Conservation (phyloP, 1,139 yeast species). For the Saccharomyces pastorianus region DNA sequence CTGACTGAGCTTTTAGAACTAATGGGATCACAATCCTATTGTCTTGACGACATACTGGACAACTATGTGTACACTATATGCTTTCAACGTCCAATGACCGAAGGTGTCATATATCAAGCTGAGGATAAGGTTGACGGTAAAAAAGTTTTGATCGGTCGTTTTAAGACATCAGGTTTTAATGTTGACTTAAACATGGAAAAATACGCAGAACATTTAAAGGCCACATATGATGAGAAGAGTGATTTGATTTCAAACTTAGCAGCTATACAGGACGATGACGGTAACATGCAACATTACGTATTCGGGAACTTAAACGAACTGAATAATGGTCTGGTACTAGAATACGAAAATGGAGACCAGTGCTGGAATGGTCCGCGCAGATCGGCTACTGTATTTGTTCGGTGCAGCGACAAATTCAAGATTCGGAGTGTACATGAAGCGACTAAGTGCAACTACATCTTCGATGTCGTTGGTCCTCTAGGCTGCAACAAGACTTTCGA, state of each 20-base stretch:
- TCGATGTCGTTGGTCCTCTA: slow-evolving; percentile 59
- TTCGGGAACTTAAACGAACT: slow-evolving; percentile 25
- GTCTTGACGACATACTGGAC: slow-evolving; percentile 14
- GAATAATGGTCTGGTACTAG: slow-evolving; percentile 35
- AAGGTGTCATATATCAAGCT: slow-evolving; percentile 17
- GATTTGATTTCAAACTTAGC: slow-evolving; percentile 23
- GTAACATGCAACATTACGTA: slow-evolving; percentile 21
- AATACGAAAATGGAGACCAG: slow-evolving; percentile 58
- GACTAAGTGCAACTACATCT: slow-evolving; percentile 72
- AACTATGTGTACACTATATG: slow-evolving; percentile 23
- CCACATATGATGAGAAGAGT: slow-evolving; percentile 15
- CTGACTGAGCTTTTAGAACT: slow-evolving; percentile 10
- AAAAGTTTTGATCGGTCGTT: slow-evolving; percentile 20
- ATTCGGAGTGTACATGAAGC: slow-evolving; percentile 72
- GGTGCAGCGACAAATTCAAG: slow-evolving; percentile 55
- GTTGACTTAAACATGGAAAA: slow-evolving; percentile 10
- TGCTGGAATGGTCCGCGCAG: slow-evolving; percentile 96
- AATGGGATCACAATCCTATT: slow-evolving; percentile 5
- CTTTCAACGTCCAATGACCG: slow-evolving; percentile 13
- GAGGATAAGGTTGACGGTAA: slow-evolving; percentile 19
- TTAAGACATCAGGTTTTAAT: slow-evolving; percentile 13
- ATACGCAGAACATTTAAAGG: slow-evolving; percentile 18
- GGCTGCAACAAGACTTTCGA: slow-evolving; percentile 43
- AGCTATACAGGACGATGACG: slow-evolving; percentile 21
- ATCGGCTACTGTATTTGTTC: slow-evolving; percentile 53